Conservation (phyloP, 257 asterid species). For the Penstemon davidsonii region DNA sequence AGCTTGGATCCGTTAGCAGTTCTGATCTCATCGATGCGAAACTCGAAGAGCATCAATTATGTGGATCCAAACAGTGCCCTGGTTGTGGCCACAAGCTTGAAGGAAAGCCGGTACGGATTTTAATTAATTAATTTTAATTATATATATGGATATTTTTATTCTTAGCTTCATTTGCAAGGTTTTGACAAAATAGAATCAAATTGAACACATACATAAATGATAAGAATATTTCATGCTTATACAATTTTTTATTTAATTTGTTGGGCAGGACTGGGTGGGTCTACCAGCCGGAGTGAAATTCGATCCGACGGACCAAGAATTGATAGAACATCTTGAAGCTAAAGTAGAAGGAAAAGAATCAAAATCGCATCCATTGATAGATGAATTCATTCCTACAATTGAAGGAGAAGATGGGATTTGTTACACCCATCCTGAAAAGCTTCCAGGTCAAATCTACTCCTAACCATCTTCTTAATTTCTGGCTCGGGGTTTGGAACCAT, state of each 20-base stretch:
- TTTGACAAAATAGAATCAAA: conserved; percentile 27
- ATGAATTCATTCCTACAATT: conserved; percentile 67
- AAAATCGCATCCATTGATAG: conserved; percentile 94
- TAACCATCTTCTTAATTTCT: conserved; percentile 14
- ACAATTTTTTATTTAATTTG: neutral
- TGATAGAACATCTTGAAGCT: conserved; percentile 31
- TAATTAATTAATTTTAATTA: neutral
- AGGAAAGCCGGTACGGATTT: conserved; percentile 72
- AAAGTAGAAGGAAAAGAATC: conserved; percentile 76
- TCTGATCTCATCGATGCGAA: conserved; percentile 93
- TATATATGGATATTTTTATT: conserved; percentile 24
- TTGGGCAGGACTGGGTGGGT: conserved; percentile 10
- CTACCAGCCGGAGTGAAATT: no score
- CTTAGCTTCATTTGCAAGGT: conserved; percentile 47
- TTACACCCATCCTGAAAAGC: conserved; percentile 70
- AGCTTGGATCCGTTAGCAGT: conserved; percentile 69
- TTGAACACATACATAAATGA: neutral
- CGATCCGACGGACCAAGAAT: no score
- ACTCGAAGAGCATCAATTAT: conserved; percentile 92
- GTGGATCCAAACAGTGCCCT: conserved; percentile 96
- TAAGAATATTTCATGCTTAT: conserved; percentile 9
- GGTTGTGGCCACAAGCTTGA: conserved; percentile 96
- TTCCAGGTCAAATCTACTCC: conserved; percentile 47
- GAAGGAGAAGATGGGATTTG: conserved; percentile 78
- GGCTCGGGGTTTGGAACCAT: neutral